Evolutionary conservation across 306 rosid species (phyloP), one percentile per base, ranked within the genome.

Genomic region (Cucurbita maxima): DNA sequence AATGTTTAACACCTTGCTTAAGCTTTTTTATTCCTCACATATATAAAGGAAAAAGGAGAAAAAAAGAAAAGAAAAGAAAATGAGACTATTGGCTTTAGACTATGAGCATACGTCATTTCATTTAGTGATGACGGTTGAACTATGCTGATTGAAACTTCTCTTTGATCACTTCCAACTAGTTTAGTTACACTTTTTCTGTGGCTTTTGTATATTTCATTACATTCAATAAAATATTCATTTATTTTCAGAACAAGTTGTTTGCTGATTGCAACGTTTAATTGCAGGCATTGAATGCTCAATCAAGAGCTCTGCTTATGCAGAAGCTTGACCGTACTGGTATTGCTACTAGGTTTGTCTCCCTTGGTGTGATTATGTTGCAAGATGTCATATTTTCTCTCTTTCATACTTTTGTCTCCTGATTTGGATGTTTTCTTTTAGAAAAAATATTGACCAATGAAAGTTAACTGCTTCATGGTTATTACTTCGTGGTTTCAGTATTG

Each of bases 281-380:
- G 84, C 85, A 94, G 99, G 72, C 97, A 68, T 82, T 94, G 77
- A 94, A 94, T 88, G 97, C 97, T 45, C 99, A 94, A 74, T 94
- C 99, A 72, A 89, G 99, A 81, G 97, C 96, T 58, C 41, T 89
- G 81, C 96, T 94, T 44, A 94, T 94, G 99, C 90, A 83, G 80
- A 94, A 90, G 86, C 86, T 94, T 76, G 99, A 93, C 72, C 97
- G 99, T 53, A 52, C 96, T 55, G 99, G 95, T 69, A 80, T 86
- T 78, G 86, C 96, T 30, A 80, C 95, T 70, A 85, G 97, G 99
- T 94, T 73, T 58, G 87, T 85, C 43, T 57, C 25, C 47, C 34
- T 55, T 50, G 38, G 47, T 30, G 40, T 51, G 12, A 37, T 52
- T 72, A 72, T 52, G 8, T 40, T 54, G 51, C 18, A 2, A 4